These are phyloP conservation scores for Ammopiptanthus mongolicus DNA, from an alignment of 306 rosid genomes.

Conservation along the genomic window DNA sequence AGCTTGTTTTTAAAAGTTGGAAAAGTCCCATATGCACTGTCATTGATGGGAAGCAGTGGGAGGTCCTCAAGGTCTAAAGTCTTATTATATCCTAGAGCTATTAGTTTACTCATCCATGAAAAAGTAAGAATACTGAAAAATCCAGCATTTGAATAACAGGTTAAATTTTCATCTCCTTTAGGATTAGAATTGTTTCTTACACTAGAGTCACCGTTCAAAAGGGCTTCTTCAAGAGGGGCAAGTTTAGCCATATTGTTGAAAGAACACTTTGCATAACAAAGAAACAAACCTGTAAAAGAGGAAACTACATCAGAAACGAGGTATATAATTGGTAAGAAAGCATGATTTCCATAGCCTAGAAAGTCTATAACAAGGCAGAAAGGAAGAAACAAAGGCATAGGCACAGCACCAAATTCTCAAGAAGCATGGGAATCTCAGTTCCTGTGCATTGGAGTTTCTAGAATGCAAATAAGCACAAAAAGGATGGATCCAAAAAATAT, in stretches of 20 bases:
- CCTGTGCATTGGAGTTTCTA: conserved; percentile 12
- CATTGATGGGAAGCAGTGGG: conserved; percentile 52
- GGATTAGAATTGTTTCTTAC: conserved; percentile 19
- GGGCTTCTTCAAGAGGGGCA: conserved; percentile 53
- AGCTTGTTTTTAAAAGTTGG: conserved; percentile 43
- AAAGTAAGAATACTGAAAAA: conserved; percentile 62
- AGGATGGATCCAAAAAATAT: no score
- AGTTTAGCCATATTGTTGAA: conserved; percentile 28
- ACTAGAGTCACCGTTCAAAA: conserved; percentile 48
- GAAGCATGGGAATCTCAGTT: conserved; percentile 17
- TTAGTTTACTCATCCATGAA: conserved; percentile 70
- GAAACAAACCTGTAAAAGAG: conserved; percentile 37
- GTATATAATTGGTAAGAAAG: conserved; percentile 30
- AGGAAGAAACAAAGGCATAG: conserved; percentile 41
- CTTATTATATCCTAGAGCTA: conserved; percentile 57
- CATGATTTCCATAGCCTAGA: conserved; percentile 24
- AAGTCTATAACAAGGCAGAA: conserved; percentile 39
- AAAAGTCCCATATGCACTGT: conserved; percentile 47
- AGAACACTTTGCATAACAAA: conserved; percentile 37
- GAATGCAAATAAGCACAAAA: conserved; percentile 27
- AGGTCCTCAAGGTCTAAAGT: conserved; percentile 71
- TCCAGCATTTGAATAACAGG: conserved; percentile 58
- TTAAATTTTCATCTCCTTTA: conserved; percentile 33
- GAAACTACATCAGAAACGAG: conserved; percentile 43
- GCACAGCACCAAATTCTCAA: conserved; percentile 54